phyloP scores from a whole-genome alignment of 1,139 yeast genomes.

The Yamadazyma kanchanaburiensis region DNA sequence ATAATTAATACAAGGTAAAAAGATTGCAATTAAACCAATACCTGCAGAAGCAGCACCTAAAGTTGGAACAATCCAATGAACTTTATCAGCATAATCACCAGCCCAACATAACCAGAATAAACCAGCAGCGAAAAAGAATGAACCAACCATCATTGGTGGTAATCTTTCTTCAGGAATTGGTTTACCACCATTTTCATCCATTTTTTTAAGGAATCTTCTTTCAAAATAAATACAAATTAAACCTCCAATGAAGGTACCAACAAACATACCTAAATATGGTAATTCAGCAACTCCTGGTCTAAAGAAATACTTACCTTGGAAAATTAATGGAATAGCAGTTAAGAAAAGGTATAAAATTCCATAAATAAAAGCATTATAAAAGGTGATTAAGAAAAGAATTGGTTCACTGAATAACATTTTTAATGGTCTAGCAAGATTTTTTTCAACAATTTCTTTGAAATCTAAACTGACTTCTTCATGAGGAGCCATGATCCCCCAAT shows the following conservation, averaged over 20 bases:
- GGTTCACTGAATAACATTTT: slow-evolving; percentile 71
- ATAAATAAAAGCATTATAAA: slow-evolving; percentile 81
- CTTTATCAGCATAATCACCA: slow-evolving; percentile 62
- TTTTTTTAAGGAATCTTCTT: slow-evolving; percentile 18
- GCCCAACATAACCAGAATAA: slow-evolving; percentile 86
- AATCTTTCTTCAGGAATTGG: slow-evolving; percentile 80
- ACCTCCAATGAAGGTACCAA: slow-evolving; percentile 66
- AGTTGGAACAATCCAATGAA: slow-evolving; percentile 85
- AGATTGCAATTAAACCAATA: slow-evolving; percentile 69
- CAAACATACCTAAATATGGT: slow-evolving; percentile 58
- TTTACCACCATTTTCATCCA: slow-evolving; percentile 47
- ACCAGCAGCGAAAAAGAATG: slow-evolving; percentile 71
- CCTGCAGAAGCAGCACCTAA: slow-evolving; percentile 72
- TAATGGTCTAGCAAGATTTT: slow-evolving; percentile 69
- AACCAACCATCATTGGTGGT: slow-evolving; percentile 70
- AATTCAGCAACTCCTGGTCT: slow-evolving; percentile 53
- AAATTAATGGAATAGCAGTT: slow-evolving; percentile 78
- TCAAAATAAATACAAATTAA: slow-evolving; percentile 27
- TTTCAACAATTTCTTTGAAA: slow-evolving; percentile 62
- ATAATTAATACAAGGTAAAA: slow-evolving; percentile 75
- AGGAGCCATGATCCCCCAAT: slow-evolving; percentile 84
- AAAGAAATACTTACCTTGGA: slow-evolving; percentile 58
- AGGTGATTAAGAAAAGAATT: slow-evolving; percentile 60
- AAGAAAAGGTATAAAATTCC: slow-evolving; percentile 77
- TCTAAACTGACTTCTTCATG: slow-evolving; percentile 69